Conservation (phyloP, 352 stramenopile genomes). For the Phytopythium chamaehyphon region DNA sequence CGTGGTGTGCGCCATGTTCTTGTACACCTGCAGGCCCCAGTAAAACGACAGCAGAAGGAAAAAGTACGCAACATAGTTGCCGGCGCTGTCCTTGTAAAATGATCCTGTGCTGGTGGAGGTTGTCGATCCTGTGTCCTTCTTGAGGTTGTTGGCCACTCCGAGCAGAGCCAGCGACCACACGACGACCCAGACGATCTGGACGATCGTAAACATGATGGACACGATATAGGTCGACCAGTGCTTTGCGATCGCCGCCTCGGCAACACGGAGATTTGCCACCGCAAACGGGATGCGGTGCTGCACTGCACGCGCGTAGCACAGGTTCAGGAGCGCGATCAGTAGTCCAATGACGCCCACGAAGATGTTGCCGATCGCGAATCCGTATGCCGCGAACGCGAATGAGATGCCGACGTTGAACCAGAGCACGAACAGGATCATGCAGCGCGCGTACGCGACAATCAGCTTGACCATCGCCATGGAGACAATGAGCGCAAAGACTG, state of each 20-base stretch:
- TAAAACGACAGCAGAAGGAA: conserved; percentile 89
- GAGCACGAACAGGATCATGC: conserved; percentile 83
- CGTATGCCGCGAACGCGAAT: conserved; percentile 60
- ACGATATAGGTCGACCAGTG: conserved; percentile 87
- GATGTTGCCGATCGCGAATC: conserved; percentile 62
- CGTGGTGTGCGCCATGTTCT: conserved; percentile 93
- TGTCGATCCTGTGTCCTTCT: conserved; percentile 25
- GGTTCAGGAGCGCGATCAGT: conserved; percentile 60
- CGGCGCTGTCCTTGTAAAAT: conserved; percentile 27
- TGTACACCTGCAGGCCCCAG: conserved; percentile 89
- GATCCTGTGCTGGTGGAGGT: conserved; percentile 11
- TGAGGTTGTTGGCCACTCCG: conserved; percentile 82
- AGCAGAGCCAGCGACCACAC: conserved; percentile 88
- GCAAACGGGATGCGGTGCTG: conserved; percentile 93
- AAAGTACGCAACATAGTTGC: conserved; percentile 38
- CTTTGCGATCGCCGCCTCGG: conserved; percentile 84
- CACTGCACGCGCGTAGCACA: conserved; percentile 86
- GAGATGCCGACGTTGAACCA: conserved; percentile 84
- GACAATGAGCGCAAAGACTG: conserved; percentile 53
- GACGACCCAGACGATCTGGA: conserved; percentile 89
- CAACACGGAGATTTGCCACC: conserved; percentile 88
- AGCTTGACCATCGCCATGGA: conserved; percentile 72
- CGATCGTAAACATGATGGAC: conserved; percentile 81
- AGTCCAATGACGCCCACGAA: conserved; percentile 62
- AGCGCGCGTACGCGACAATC: conserved; percentile 69